Evolutionary conservation across 441 rosid genomes (phyloP).

Genomic region (Gossypium gossypioides): DNA sequence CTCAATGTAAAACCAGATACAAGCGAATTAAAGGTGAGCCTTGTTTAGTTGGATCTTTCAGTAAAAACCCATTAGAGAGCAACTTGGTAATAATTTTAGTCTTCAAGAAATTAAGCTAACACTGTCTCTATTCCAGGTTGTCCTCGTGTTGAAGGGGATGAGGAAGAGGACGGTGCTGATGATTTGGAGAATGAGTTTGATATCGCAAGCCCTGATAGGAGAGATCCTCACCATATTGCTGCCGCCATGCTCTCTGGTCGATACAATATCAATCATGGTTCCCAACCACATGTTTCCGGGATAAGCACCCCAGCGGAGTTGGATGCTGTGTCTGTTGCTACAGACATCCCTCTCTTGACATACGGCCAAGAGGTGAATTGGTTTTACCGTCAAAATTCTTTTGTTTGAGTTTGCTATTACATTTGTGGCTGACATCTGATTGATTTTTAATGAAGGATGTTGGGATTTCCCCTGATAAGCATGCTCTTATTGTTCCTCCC

Average conservation of each 20-base stretch:
- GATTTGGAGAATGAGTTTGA: slow-evolving; percentile 69
- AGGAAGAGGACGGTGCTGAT: slow-evolving; percentile 67
- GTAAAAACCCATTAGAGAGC: neutral
- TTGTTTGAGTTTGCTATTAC: neutral
- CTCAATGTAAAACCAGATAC: slow-evolving; percentile 75
- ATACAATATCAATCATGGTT: slow-evolving; percentile 31
- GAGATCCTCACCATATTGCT: slow-evolving; percentile 35
- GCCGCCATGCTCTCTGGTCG: slow-evolving; percentile 42
- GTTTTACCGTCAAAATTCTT: slow-evolving; percentile 1
- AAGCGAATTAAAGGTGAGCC: slow-evolving; percentile 61
- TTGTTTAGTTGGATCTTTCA: neutral
- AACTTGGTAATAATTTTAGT: neutral
- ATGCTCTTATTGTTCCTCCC: slow-evolving; percentile 60
- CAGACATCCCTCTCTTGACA: slow-evolving; percentile 51
- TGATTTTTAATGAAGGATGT: slow-evolving; percentile 32
- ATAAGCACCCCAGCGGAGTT: slow-evolving; percentile 34
- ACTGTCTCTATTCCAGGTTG: slow-evolving; percentile 36
- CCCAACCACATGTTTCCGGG: slow-evolving; percentile 28
- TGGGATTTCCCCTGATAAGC: slow-evolving; percentile 49
- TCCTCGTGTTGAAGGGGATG: slow-evolving; percentile 77
- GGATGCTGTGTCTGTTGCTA: slow-evolving; percentile 32
- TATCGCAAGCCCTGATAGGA: slow-evolving; percentile 25
- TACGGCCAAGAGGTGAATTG: slow-evolving; percentile 50
- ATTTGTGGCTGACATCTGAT: slow-evolving; percentile 11
- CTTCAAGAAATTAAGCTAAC: neutral